Evolutionary conservation across 2,329 filamentous ascomycete species (phyloP).

Genomic region (Cordyceps fumosorosea): DNA sequence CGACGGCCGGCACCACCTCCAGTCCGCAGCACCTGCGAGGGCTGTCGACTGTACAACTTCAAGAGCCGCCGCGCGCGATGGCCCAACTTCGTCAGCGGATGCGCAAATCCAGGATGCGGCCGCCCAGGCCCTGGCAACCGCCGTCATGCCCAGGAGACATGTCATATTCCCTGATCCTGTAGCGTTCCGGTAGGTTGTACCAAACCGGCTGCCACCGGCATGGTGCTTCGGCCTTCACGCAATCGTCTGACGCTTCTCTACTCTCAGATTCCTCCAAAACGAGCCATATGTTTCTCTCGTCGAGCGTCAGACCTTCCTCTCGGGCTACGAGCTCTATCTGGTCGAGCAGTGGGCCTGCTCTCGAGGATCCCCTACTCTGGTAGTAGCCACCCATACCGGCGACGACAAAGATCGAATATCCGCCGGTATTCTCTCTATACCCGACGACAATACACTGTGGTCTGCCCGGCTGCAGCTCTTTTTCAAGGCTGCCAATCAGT

Average conservation of each 20-base stretch:
- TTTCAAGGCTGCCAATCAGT: conserved; percentile 78
- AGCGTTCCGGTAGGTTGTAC: conserved; percentile 41
- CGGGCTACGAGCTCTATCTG: conserved; percentile 86
- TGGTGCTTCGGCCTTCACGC: no score
- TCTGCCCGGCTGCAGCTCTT: conserved; percentile 73
- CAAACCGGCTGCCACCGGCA: neutral
- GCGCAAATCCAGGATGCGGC: conserved; percentile 15
- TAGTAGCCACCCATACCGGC: conserved; percentile 90
- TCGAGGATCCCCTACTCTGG: conserved; percentile 78
- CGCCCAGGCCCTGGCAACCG: conserved; percentile 16
- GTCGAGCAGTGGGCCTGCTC: conserved; percentile 98
- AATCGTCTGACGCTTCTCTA: neutral
- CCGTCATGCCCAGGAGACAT: conserved; percentile 32
- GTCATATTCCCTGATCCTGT: conserved; percentile 54
- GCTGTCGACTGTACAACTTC: conserved; percentile 18
- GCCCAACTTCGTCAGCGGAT: conserved; percentile 16
- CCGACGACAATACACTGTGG: conserved; percentile 73
- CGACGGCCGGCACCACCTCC: conserved; percentile 23
- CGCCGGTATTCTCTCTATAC: conserved; percentile 75
- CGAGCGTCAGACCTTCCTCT: conserved; percentile 61
- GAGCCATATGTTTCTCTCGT: conserved; percentile 71
- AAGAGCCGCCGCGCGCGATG: conserved; percentile 20
- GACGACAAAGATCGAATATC: conserved; percentile 72
- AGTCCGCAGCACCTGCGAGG: conserved; percentile 18
- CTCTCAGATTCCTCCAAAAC: conserved; percentile 68